Percentiles rank a stretch among this genome's conserved stretches.
Evolutionary conservation across 768 basidiomycete species (phyloP).

Genomic region (Boletus bicolor): DNA sequence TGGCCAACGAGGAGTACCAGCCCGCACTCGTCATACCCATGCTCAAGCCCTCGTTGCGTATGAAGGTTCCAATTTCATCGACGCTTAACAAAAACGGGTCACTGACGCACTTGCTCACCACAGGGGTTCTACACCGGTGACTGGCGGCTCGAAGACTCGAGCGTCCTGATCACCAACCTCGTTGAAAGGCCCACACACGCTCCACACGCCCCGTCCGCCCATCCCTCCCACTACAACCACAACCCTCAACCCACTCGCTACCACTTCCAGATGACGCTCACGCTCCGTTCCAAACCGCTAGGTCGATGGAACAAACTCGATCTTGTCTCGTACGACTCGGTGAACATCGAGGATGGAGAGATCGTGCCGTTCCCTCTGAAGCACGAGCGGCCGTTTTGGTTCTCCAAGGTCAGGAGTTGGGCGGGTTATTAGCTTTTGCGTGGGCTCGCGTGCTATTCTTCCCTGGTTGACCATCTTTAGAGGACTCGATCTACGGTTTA

Average conservation of each 20-base stretch:
- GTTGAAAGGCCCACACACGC: constrained; percentile 39
- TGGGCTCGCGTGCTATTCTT: not conserved
- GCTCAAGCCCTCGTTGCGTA: constrained; percentile 71
- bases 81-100: not conserved
- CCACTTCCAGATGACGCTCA: constrained; percentile 69
- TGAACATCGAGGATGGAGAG: constrained; percentile 76
- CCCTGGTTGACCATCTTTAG: not conserved
- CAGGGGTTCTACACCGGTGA: constrained; percentile 72
- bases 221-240: constrained; percentile 5
- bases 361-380: constrained; percentile 65
- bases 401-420: constrained; percentile 84
- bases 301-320: constrained; percentile 85
- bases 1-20: constrained; percentile 72
- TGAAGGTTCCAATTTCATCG: constrained; percentile 50
- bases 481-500: not conserved
- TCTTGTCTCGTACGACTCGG: constrained; percentile 67
- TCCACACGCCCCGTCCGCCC: not conserved
- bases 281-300: constrained; percentile 65
- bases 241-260: constrained; percentile 43
- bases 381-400: constrained; percentile 90
- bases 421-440: constrained; percentile 17
- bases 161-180: constrained; percentile 60
- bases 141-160: constrained; percentile 66
- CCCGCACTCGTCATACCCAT: constrained; percentile 73
- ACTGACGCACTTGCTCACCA: constrained; percentile 1